Evolutionary conservation across 2,329 filamentous ascomycete genomes (phyloP).

Genomic region (Claviceps sp.): DNA sequence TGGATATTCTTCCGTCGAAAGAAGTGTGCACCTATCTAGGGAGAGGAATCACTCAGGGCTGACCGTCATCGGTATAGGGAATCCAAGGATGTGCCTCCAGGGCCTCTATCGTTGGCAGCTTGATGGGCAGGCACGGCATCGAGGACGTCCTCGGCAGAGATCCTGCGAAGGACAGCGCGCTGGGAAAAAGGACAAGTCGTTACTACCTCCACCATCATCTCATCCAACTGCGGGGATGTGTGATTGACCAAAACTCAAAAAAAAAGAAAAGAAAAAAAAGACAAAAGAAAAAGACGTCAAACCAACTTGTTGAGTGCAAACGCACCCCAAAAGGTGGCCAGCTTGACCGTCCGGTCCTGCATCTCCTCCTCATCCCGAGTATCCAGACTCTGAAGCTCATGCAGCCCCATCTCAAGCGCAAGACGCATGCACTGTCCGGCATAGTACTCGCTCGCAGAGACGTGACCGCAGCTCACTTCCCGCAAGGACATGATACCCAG

Average conservation of each 20-base stretch:
- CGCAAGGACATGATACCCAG: constrained; percentile 62
- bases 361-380: constrained; percentile 26
- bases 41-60: constrained; percentile 9
- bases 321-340: constrained; percentile 47
- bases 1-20: neutral
- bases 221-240: neutral
- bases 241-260: neutral
- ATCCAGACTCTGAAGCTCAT: constrained; percentile 30
- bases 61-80: constrained; percentile 43
- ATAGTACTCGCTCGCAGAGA: constrained; percentile 59
- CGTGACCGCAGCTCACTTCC: constrained; percentile 57
- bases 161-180: constrained; percentile 49
- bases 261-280: neutral
- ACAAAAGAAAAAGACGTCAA: neutral
- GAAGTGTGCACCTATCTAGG: neutral
- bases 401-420: constrained; percentile 56
- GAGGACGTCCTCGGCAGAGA: constrained; percentile 45
- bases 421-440: constrained; percentile 58
- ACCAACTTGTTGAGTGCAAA: constrained; percentile 50
- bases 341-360: constrained; percentile 41
- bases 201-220: no score
- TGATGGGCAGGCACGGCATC: constrained; percentile 39
- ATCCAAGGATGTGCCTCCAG: constrained; percentile 46
- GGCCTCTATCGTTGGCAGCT: constrained; percentile 45
- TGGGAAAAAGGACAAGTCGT: constrained; percentile 12